Evolutionary conservation across 495 filamentous ascomycete genomes (phyloP).

Genomic region (Penicillium canariense): DNA sequence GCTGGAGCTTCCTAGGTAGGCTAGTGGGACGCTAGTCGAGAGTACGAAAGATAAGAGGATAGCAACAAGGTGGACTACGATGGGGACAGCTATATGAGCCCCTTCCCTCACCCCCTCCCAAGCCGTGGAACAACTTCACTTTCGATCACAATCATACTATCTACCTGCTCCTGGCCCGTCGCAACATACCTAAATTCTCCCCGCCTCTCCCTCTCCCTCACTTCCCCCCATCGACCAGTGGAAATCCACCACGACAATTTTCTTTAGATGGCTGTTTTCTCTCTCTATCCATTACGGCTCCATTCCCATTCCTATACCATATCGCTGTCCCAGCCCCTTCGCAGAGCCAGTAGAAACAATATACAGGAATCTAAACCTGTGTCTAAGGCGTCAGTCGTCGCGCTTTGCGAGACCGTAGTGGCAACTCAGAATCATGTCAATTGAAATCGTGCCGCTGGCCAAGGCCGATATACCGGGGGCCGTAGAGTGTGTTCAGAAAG

Average conservation of each 20-base stretch:
- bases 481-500: constrained; percentile 55
- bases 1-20: constrained; percentile 28
- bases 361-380: constrained; percentile 20
- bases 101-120: constrained; percentile 1
- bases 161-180: background rate
- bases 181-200: background rate
- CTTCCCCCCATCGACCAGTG: constrained; percentile 14
- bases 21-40: constrained; percentile 11
- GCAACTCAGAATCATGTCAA: constrained; percentile 44
- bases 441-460: constrained; percentile 54
- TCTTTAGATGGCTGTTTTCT: constrained; percentile 41
- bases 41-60: constrained; percentile 18
- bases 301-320: constrained; percentile 41
- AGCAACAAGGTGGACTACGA: constrained; percentile 5
- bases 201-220: background rate
- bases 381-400: constrained; percentile 12
- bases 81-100: constrained; percentile 23
- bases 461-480: constrained; percentile 60
- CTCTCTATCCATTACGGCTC: constrained; percentile 33
- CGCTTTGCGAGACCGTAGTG: constrained; percentile 21
- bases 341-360: constrained; percentile 37
- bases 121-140: background rate
- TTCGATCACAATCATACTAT: background rate
- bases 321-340: constrained; percentile 37
- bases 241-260: constrained; percentile 19